Percentiles rank a stretch among this genome's conserved stretches.
These are phyloP conservation scores for Favolaschia claudopus DNA, from an alignment of 768 basidiomycete species.

Conservation along the genomic window DNA sequence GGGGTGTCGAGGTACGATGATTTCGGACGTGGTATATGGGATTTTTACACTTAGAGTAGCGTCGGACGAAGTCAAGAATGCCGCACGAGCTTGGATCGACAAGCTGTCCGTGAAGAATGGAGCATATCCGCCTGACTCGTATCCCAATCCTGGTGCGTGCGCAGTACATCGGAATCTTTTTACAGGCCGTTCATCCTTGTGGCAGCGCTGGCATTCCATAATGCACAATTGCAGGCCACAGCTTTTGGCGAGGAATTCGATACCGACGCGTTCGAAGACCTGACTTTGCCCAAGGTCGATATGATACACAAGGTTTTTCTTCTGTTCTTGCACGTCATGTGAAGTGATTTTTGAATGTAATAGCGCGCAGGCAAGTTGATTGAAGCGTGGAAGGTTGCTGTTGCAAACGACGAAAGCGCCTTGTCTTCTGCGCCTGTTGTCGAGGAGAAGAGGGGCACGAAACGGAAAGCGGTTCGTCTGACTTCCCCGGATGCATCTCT, in stretches of 20 bases:
- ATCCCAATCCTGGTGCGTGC: conserved; percentile 86
- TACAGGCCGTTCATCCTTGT: neutral
- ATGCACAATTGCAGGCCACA: conserved; percentile 88
- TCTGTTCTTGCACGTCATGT: conserved; percentile 36
- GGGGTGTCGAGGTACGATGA: conserved; percentile 63
- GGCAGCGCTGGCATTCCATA: conserved; percentile 81
- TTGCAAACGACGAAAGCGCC: conserved; percentile 66
- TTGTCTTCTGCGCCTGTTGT: conserved; percentile 49
- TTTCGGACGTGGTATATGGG: neutral
- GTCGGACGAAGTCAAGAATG: conserved; percentile 67
- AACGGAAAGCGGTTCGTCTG: conserved; percentile 74
- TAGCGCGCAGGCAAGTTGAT: conserved; percentile 77
- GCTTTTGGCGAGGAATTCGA: conserved; percentile 94
- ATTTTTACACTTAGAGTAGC: conserved; percentile 49
- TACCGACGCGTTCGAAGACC: conserved; percentile 77
- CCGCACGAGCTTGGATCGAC: conserved; percentile 77
- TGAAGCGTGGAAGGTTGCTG: conserved; percentile 71
- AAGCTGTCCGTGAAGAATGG: conserved; percentile 83
- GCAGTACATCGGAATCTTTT: neutral
- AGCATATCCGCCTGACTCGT: conserved; percentile 86
- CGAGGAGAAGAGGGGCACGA: conserved; percentile 46
- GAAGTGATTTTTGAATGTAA: conserved; percentile 31
- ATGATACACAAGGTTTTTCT: conserved; percentile 76
- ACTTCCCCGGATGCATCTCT: conserved; percentile 1
- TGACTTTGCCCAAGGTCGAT: conserved; percentile 78